Conservation (phyloP, 2,329 filamentous ascomycete genomes). For the Nannizziopsis barbatae region DNA sequence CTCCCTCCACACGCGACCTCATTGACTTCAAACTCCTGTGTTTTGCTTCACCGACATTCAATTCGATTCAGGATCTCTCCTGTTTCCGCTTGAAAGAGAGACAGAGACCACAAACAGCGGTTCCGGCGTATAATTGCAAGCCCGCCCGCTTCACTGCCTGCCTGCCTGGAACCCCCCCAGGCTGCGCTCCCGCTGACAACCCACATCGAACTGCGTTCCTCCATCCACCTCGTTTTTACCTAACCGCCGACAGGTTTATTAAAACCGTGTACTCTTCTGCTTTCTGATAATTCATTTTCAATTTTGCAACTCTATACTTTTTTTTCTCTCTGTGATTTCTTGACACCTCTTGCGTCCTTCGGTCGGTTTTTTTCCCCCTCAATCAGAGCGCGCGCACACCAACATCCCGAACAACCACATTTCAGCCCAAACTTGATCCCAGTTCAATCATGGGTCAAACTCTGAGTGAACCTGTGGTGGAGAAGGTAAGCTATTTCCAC, state of each 20-base stretch:
- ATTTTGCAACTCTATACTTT: not conserved
- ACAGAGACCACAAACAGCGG: not conserved
- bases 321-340: conserved; percentile 14
- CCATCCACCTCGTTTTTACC: conserved; percentile 18
- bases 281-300: not conserved
- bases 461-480: conserved; percentile 94
- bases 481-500: conserved; percentile 62
- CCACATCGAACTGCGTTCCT: conserved; percentile 5
- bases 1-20: conserved; percentile 14
- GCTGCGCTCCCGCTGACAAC: conserved; percentile 7
- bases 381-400: conserved; percentile 19
- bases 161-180: conserved; percentile 1
- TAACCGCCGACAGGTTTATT: conserved; percentile 14
- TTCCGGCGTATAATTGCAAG: not conserved
- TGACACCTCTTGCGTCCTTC: conserved; percentile 11
- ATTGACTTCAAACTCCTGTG: not conserved
- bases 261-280: not conserved
- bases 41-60: not conserved
- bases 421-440: conserved; percentile 1
- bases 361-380: conserved; percentile 13
- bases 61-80: not conserved
- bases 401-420: conserved; percentile 10
- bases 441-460: conserved; percentile 81
- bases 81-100: not conserved
- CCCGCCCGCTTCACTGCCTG: not conserved